phyloP scores from a whole-genome alignment of 2,329 filamentous ascomycete species.

The Tolypocladium ovalisporum region DNA sequence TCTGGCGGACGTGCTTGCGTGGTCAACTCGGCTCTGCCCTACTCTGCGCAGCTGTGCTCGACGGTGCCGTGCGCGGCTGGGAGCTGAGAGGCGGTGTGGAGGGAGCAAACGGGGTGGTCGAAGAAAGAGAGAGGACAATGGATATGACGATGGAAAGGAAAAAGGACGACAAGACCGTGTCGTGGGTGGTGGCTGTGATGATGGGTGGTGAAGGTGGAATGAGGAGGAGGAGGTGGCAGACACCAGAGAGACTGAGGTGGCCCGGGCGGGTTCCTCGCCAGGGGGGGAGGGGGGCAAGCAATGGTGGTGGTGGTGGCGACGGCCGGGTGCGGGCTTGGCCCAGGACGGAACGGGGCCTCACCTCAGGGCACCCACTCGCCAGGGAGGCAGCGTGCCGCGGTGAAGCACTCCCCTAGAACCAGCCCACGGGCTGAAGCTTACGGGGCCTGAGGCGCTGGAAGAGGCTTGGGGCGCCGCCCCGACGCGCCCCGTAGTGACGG shows the following conservation, averaged over 20 bases:
- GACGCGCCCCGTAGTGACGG: background rate
- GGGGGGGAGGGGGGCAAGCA: background rate
- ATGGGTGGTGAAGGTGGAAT: slow-evolving; percentile 6
- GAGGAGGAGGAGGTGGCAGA: slow-evolving; percentile 3
- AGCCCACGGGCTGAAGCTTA: background rate
- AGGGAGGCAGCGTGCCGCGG: background rate
- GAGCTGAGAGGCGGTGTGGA: slow-evolving; percentile 13
- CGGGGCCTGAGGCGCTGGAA: background rate
- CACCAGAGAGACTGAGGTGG: background rate
- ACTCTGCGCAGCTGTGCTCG: slow-evolving; percentile 10
- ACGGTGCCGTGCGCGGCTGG: slow-evolving; percentile 3
- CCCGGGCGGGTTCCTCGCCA: background rate
- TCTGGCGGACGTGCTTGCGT: slow-evolving; percentile 7
- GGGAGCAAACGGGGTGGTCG: slow-evolving; percentile 13
- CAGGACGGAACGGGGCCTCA: background rate
- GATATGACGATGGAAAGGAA: slow-evolving; percentile 15
- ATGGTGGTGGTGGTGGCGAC: background rate
- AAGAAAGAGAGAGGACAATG: slow-evolving; percentile 13
- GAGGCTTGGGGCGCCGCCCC: background rate
- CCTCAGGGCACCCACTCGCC: too few species aligned
- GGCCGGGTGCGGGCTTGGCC: slow-evolving; percentile 1
- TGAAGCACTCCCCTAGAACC: background rate
- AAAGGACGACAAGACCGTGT: slow-evolving; percentile 9
- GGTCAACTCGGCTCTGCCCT: background rate
- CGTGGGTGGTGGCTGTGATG: background rate